phyloP scores from a whole-genome alignment of 2,329 filamentous ascomycete genomes.

The Botrytis cinerea region DNA sequence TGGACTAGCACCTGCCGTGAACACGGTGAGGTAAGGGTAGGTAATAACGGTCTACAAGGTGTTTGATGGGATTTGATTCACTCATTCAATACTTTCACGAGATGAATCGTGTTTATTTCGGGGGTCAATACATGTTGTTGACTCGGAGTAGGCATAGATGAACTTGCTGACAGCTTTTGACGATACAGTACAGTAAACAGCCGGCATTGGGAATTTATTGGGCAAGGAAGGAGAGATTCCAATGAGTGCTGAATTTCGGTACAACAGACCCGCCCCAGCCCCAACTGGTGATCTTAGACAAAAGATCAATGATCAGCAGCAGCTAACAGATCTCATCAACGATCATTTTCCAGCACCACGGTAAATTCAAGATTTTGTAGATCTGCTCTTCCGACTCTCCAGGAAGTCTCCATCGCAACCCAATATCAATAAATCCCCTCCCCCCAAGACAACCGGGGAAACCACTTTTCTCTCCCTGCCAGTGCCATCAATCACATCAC shows the following conservation, averaged over 20 bases:
- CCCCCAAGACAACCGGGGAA: neutral
- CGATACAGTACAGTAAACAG: neutral
- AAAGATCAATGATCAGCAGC: conserved; percentile 6
- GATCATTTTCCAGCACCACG: conserved; percentile 2
- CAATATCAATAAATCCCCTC: conserved; percentile 14
- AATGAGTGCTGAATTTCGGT: neutral
- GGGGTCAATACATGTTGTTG: neutral
- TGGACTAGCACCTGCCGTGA: conserved; percentile 10
- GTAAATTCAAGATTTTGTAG: conserved; percentile 5
- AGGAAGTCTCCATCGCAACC: neutral
- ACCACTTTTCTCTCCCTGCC: neutral
- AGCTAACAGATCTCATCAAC: conserved; percentile 4
- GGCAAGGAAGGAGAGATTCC: neutral
- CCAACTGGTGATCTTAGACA: conserved; percentile 10
- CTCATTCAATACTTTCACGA: too few relatives aligned
- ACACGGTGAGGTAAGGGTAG: conserved; percentile 3
- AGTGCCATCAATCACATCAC: neutral
- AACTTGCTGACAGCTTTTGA: neutral
- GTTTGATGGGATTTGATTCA: neutral
- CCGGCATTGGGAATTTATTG: neutral
- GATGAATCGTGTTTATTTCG: neutral
- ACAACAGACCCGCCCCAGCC: neutral
- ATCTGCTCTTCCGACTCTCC: neutral
- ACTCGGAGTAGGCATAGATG: neutral
- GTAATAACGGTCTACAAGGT: conserved; percentile 3